Conservation (phyloP, 2,329 filamentous ascomycete species). For the Xylaria hypoxylon region DNA sequence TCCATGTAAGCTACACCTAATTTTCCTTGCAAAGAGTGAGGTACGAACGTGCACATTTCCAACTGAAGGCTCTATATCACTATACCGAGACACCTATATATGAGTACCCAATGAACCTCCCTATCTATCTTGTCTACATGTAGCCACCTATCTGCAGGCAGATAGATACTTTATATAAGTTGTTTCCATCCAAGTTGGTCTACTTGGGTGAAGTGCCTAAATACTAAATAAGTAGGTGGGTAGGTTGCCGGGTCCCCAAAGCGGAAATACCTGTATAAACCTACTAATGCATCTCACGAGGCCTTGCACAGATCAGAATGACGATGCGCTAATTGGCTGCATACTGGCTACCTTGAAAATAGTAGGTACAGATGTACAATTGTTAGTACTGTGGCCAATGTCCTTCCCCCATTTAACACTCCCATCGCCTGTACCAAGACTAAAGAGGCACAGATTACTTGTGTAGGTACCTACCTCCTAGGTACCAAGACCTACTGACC, state of each 20-base stretch:
- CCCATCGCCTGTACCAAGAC: conserved; percentile 4
- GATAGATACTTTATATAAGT: not conserved
- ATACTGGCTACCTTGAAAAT: not conserved
- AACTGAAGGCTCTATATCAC: not conserved
- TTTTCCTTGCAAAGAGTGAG: not conserved
- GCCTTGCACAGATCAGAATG: conserved; percentile 11
- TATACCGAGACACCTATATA: not conserved
- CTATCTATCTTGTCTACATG: not conserved
- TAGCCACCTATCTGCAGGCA: not conserved
- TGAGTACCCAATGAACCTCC: not conserved
- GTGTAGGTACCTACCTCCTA: conserved; percentile 33
- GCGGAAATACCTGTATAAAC: not conserved
- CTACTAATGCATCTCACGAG: conserved; percentile 13
- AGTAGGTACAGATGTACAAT: conserved; percentile 7
- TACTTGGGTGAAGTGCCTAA: conserved; percentile 25
- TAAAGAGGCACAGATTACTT: conserved; percentile 19
- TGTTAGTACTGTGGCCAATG: conserved; percentile 2
- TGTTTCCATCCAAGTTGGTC: conserved; percentile 4
- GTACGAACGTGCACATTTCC: not conserved
- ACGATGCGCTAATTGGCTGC: conserved; percentile 3
- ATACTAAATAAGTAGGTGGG: conserved; percentile 36
- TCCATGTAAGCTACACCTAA: no score
- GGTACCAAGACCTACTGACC: conserved; percentile 33
- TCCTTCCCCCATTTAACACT: not conserved
- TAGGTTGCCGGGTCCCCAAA: conserved; percentile 32